phyloP scores from a whole-genome alignment of 768 basidiomycete genomes.

The Macrolepiota dolichaula region DNA sequence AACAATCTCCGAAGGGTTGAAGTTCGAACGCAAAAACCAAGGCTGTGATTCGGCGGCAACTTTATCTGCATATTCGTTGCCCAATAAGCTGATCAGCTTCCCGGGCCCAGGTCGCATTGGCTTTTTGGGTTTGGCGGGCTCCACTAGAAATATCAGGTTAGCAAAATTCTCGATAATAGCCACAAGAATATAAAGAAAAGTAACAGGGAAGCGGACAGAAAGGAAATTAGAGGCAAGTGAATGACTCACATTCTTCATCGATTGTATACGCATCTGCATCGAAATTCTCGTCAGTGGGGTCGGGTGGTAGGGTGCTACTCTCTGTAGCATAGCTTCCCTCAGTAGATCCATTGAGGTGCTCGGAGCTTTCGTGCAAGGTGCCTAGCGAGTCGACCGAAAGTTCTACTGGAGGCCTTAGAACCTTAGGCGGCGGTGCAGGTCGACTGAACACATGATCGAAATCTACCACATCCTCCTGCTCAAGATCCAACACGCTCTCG shows the following conservation, averaged over 20 bases:
- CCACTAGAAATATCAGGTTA: not conserved
- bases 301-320: slow-evolving; percentile 25
- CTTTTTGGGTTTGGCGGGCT: not conserved
- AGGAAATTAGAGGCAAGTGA: not conserved
- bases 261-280: slow-evolving; percentile 23
- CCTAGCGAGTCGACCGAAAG: slow-evolving; percentile 25
- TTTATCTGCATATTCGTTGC: slow-evolving; percentile 46
- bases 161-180: not conserved
- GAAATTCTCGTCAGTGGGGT: slow-evolving; percentile 16
- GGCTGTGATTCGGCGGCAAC: slow-evolving; percentile 50
- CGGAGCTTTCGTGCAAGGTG: slow-evolving; percentile 22
- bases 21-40: slow-evolving; percentile 85
- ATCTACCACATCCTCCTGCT: slow-evolving; percentile 56
- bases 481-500: slow-evolving; percentile 26
- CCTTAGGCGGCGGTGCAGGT: slow-evolving; percentile 30
- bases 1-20: slow-evolving; percentile 74
- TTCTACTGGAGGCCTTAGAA: slow-evolving; percentile 20
- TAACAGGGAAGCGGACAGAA: not conserved
- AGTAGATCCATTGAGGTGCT: slow-evolving; percentile 11
- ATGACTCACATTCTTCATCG: slow-evolving; percentile 38
- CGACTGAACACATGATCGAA: slow-evolving; percentile 49
- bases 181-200: not conserved
- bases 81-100: slow-evolving; percentile 53
- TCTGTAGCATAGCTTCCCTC: slow-evolving; percentile 22
- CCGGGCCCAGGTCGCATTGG: slow-evolving; percentile 47